Evolutionary conservation across 2,329 filamentous ascomycete genomes (phyloP), one percentile per base, ranked within the genome.

Genomic region (Parasarocladium wereldwijsianum): DNA sequence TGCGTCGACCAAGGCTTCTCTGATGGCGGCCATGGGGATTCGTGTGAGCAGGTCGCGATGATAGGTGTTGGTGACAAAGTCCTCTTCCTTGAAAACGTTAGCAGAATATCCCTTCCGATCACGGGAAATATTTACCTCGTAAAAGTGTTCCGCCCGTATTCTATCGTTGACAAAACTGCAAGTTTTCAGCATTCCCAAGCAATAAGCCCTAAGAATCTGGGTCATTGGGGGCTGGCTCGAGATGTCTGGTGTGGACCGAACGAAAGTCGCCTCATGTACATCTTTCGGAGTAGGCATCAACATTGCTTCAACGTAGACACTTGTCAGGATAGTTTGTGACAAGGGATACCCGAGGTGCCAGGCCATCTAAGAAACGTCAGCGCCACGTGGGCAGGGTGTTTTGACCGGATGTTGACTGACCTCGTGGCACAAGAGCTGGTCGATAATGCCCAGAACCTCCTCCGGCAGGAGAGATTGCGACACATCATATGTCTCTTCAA

Each of bases 331-430:
- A 0, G 90, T 96, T 50, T 96, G 90, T 2, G 87, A 92, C 7
- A 98, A 67, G 2, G 90, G 85, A 46, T 93, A 86, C n/a, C 92
- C 90, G 42, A 83, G 73, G 49, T 96, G 85, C 86, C 92, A 98
- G 37, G 85, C 83, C 71, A 93, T 92, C 77, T 90, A 44, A 16
- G 19, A 29, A 20, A 24, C 19, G 26, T 26, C 16, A 40, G 27
- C 27, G 13, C 13, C 4, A 21, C 8, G 18, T 24, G 17, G 13
- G 8, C 17, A 4, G 9, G 22, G 14, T 4, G 6, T 3, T 6
- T 10, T 9, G 14, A 4, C 16, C 21, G 15, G 19, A 18, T 16
- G 7, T 4, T 18, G 19, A 38, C 57, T 33, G 45, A 86, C 83
- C 67, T 96, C 90, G 32, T 87, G 76, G 46, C 79, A 90, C 13